Conservation (phyloP, 306 rosid species). For the Aeschynomene evenia region DNA sequence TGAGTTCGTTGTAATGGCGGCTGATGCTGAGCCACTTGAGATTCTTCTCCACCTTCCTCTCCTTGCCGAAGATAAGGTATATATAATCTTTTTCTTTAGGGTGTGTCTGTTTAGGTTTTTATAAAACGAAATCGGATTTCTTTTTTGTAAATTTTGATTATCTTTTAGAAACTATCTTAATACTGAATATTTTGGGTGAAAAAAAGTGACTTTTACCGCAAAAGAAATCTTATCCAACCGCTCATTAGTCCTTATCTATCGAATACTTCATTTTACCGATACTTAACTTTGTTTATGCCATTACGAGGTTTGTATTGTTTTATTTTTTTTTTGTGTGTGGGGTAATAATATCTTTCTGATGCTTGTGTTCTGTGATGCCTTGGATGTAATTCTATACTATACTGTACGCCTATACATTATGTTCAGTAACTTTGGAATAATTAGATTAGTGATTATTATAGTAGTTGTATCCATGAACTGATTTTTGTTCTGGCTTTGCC, state of each 20-base stretch:
- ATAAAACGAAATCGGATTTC: too few species aligned
- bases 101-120: too few species aligned
- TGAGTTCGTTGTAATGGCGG: constrained; percentile 89
- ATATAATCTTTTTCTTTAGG: not conserved
- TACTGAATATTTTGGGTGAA: too few species aligned
- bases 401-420: too few species aligned
- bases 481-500: not conserved
- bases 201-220: too few species aligned
- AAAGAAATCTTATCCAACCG: too few species aligned
- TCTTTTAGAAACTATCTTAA: too few species aligned
- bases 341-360: not conserved
- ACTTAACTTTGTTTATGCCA: not conserved
- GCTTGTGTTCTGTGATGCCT: not conserved
- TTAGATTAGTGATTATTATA: not conserved
- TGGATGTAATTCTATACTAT: too few species aligned
- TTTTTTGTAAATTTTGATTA: too few species aligned
- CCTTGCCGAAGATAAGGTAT: constrained; percentile 87
- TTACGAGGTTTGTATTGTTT: not conserved
- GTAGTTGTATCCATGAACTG: not conserved
- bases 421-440: not conserved
- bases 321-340: not conserved
- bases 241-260: too few species aligned
- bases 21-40: constrained; percentile 88
- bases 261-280: not conserved
- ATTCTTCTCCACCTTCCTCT: constrained; percentile 91